A percentile compares a stretch with the other conserved stretches of the same genome.
These are phyloP conservation scores for Excoecaria agallocha DNA, from an alignment of 345 rosid genomes.

Conservation along the genomic window DNA sequence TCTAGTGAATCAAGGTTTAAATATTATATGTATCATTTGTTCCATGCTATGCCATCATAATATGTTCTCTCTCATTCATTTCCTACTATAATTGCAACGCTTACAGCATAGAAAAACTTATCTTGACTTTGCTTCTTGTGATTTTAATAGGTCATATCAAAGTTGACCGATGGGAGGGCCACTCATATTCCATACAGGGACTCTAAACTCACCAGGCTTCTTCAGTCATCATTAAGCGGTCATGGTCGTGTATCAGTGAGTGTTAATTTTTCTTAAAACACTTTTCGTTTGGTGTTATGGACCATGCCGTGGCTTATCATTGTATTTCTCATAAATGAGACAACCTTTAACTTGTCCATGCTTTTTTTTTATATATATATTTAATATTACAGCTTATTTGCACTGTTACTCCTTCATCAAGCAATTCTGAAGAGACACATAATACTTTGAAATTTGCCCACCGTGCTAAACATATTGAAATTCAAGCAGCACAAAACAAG, in stretches of 20 bases:
- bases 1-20: neutral
- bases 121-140: constrained; percentile 13
- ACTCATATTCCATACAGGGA: constrained; percentile 95
- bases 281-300: neutral
- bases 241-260: constrained; percentile 99
- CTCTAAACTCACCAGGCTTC: constrained; percentile 95
- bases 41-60: neutral
- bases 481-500: constrained; percentile 93
- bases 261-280: constrained; percentile 11
- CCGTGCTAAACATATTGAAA: constrained; percentile 98
- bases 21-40: neutral
- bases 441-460: constrained; percentile 98
- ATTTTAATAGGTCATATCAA: constrained; percentile 78
- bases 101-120: constrained; percentile 6
- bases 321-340: neutral
- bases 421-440: constrained; percentile 96
- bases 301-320: neutral
- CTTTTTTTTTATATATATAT: constrained; percentile 26
- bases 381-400: constrained; percentile 82
- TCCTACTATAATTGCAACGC: neutral
- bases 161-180: constrained; percentile 87
- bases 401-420: constrained; percentile 94
- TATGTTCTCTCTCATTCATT: neutral
- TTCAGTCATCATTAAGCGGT: constrained; percentile 95
- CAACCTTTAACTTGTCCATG: neutral